Conservation (phyloP, 345 rosid genomes). For the Salix viminalis region DNA sequence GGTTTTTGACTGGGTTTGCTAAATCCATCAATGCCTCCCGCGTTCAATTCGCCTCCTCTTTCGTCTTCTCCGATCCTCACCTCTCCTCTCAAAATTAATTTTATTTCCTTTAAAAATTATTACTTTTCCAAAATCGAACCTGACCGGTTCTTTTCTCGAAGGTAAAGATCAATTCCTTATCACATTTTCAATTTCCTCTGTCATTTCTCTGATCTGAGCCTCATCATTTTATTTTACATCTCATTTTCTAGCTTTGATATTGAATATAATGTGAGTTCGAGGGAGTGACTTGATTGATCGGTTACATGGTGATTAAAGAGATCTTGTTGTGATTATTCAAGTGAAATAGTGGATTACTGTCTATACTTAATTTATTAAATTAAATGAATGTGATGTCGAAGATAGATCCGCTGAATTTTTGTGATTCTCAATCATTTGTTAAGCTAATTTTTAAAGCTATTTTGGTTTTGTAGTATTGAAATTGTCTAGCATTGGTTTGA, state of each 20-base stretch:
- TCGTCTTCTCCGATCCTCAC: conserved; percentile 47
- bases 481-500: neutral
- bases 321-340: neutral
- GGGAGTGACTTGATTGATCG: conserved; percentile 12
- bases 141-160: conserved; percentile 5
- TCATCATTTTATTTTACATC: conserved; percentile 3
- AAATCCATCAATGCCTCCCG: conserved; percentile 38
- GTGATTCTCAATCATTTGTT: neutral
- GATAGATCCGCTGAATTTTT: conserved; percentile 25
- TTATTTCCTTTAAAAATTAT: neutral
- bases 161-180: conserved; percentile 14
- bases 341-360: neutral
- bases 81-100: conserved; percentile 14
- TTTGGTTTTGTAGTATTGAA: neutral
- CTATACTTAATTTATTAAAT: neutral
- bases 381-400: neutral
- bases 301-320: conserved; percentile 15
- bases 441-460: neutral
- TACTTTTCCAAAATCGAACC: neutral
- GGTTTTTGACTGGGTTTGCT: conserved; percentile 24
- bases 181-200: neutral
- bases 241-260: neutral
- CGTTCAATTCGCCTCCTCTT: conserved; percentile 51
- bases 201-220: conserved; percentile 20
- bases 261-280: neutral